Conservation (phyloP, 805 yeast species). For the Yarrowia sp. region DNA sequence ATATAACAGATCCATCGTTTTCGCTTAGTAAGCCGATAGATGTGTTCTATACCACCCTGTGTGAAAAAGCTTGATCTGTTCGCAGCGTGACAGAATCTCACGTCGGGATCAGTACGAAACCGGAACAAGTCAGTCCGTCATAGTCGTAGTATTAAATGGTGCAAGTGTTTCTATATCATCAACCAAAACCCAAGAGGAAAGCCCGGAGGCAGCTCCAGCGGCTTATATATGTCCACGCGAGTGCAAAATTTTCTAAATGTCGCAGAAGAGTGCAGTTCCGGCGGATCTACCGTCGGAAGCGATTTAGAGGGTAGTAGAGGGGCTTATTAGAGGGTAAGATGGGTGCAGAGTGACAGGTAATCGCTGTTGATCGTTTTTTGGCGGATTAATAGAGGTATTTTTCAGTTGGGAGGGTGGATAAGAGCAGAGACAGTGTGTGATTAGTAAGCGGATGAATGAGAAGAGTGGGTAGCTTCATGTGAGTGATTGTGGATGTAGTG, state of each 20-base stretch:
- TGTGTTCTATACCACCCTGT: too few species aligned
- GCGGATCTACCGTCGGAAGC: conserved; percentile 11
- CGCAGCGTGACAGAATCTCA: conserved; percentile 6
- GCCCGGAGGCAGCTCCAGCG: conserved; percentile 1
- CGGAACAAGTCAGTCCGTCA: neutral
- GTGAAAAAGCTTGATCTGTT: conserved; percentile 18
- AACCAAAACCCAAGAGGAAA: conserved; percentile 30
- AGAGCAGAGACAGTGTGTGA: too few species aligned
- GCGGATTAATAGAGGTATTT: neutral
- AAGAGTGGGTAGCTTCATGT: too few species aligned
- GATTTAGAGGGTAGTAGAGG: neutral
- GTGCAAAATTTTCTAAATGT: conserved; percentile 25
- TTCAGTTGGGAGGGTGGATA: neutral
- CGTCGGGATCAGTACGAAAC: conserved; percentile 3
- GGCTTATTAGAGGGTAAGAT: neutral
- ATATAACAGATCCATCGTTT: too few species aligned
- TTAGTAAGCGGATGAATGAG: too few species aligned
- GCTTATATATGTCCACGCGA: conserved; percentile 12
- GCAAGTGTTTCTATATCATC: conserved; percentile 31
- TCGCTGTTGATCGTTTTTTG: neutral
- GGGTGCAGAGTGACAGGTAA: neutral
- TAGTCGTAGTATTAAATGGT: conserved; percentile 18
- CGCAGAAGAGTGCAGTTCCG: conserved; percentile 31
- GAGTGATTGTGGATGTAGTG: too few species aligned
- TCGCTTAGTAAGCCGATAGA: neutral